Conservation (phyloP, 2,329 filamentous ascomycete species). For the Coniosporium tulheliwenetii region DNA sequence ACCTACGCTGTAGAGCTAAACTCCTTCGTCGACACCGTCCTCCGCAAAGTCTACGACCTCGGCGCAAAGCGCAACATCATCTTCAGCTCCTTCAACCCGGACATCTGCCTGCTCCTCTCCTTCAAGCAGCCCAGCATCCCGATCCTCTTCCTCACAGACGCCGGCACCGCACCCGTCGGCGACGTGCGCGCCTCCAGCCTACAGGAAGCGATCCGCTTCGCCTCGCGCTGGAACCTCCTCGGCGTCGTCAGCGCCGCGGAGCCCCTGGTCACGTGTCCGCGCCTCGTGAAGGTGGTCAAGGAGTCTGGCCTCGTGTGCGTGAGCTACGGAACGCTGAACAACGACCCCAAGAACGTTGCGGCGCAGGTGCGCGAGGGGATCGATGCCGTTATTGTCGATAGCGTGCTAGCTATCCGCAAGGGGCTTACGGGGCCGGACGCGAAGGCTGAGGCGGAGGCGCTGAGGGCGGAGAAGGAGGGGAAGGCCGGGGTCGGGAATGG, state of each 20-base stretch:
- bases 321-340: slow-evolving; percentile 84
- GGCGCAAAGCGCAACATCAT: slow-evolving; percentile 77
- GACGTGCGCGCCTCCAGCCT: slow-evolving; percentile 83
- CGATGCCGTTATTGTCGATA: slow-evolving; percentile 95
- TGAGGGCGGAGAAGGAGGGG: background rate
- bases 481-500: background rate
- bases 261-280: slow-evolving; percentile 74
- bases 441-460: background rate
- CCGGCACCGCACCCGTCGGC: slow-evolving; percentile 63
- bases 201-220: slow-evolving; percentile 91
- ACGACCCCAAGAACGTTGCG: slow-evolving; percentile 70
- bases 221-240: slow-evolving; percentile 83
- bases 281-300: slow-evolving; percentile 84
- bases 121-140: slow-evolving; percentile 98
- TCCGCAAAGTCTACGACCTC: slow-evolving; percentile 78
- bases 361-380: slow-evolving; percentile 89
- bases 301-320: slow-evolving; percentile 88
- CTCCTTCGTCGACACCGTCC: slow-evolving; percentile 86
- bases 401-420: slow-evolving; percentile 80
- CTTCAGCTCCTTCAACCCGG: slow-evolving; percentile 94
- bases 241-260: slow-evolving; percentile 83
- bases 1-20: slow-evolving; percentile 92
- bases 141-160: slow-evolving; percentile 85
- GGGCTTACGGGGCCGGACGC: slow-evolving; percentile 46
- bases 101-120: slow-evolving; percentile 82